Evolutionary conservation across 2,329 filamentous ascomycete species (phyloP).

Genomic region (Cladosporium sphaerospermum): DNA sequence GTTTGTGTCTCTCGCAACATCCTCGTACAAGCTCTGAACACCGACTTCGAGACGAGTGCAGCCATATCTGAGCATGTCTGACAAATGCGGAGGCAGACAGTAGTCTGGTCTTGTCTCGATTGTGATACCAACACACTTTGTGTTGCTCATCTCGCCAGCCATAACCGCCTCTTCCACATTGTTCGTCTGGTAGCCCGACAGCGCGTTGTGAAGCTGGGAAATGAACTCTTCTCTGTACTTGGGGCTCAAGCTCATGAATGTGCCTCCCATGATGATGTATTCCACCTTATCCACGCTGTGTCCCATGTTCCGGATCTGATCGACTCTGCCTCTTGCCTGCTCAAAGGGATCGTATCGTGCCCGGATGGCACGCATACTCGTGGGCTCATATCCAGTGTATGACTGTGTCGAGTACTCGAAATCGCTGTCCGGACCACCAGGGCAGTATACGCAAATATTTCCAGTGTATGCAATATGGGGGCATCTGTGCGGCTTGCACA

Average conservation of each 20-base stretch:
- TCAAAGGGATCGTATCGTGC: slow-evolving; percentile 97
- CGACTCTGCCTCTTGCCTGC: slow-evolving; percentile 89
- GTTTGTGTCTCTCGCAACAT: slow-evolving; percentile 97
- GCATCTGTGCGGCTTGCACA: slow-evolving; percentile 98
- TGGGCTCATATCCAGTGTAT: slow-evolving; percentile 97
- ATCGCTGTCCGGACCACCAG: slow-evolving; percentile 93
- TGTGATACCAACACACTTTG: slow-evolving; percentile 97
- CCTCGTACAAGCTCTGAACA: slow-evolving; percentile 94
- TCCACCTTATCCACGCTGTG: slow-evolving; percentile 99
- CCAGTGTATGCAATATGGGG: slow-evolving; percentile 97
- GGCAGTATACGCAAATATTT: slow-evolving; percentile 98
- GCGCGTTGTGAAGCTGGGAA: slow-evolving; percentile 88
- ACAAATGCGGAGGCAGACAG: slow-evolving; percentile 89
- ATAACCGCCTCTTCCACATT: slow-evolving; percentile 94
- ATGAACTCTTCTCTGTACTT: slow-evolving; percentile 92
- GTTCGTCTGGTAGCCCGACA: slow-evolving; percentile 89
- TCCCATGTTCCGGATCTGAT: slow-evolving; percentile 90
- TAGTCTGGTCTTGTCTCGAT: slow-evolving; percentile 98
- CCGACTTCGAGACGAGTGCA: slow-evolving; percentile 92
- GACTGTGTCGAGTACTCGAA: slow-evolving; percentile 99
- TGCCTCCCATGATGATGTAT: slow-evolving; percentile 99
- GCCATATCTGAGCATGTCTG: slow-evolving; percentile 94
- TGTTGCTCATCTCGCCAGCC: slow-evolving; percentile 91
- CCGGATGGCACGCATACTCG: slow-evolving; percentile 95
- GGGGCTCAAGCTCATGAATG: slow-evolving; percentile 92